A percentile compares a stretch with the other conserved stretches of the same genome.
Conservation (phyloP, 2,329 filamentous ascomycete genomes). For the Hypoxylon sp. region DNA sequence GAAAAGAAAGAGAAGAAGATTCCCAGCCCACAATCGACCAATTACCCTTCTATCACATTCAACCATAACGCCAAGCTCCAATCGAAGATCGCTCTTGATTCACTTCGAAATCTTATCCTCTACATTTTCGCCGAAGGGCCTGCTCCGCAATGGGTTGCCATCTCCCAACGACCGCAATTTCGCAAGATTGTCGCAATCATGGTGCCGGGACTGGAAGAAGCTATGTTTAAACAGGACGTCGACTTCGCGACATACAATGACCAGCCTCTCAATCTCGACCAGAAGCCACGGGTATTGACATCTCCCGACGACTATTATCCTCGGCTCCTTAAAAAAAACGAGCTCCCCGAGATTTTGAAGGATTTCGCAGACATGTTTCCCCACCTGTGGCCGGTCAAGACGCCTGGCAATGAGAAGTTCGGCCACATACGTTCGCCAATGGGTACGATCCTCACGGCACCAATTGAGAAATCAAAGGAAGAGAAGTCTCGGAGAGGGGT, state of each 20-base stretch:
- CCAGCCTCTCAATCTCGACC: constrained; percentile 47
- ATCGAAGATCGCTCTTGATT: constrained; percentile 71
- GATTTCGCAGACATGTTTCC: constrained; percentile 86
- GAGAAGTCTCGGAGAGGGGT: constrained; percentile 72
- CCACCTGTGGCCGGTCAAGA: constrained; percentile 89
- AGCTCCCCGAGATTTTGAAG: constrained; percentile 67
- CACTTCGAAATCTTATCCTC: constrained; percentile 73
- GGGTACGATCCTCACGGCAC: constrained; percentile 83
- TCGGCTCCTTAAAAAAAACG: constrained; percentile 63
- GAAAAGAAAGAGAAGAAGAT: constrained; percentile 73
- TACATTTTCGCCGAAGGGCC: constrained; percentile 76
- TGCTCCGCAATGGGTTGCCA: constrained; percentile 74
- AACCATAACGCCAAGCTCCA: constrained; percentile 70
- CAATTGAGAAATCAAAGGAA: constrained; percentile 76
- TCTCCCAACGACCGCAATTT: constrained; percentile 73
- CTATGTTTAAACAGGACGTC: constrained; percentile 81
- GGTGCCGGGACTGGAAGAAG: constrained; percentile 90
- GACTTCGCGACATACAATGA: constrained; percentile 64
- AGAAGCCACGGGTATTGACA: constrained; percentile 55
- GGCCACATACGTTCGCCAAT: constrained; percentile 88
- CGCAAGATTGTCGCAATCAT: constrained; percentile 89
- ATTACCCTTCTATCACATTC: constrained; percentile 72
- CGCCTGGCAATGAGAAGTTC: constrained; percentile 86
- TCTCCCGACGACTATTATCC: constrained; percentile 73
- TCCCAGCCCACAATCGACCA: constrained; percentile 66